Conservation (phyloP, 2,329 filamentous ascomycete genomes). For the Aspergillus quadrilineatus region DNA sequence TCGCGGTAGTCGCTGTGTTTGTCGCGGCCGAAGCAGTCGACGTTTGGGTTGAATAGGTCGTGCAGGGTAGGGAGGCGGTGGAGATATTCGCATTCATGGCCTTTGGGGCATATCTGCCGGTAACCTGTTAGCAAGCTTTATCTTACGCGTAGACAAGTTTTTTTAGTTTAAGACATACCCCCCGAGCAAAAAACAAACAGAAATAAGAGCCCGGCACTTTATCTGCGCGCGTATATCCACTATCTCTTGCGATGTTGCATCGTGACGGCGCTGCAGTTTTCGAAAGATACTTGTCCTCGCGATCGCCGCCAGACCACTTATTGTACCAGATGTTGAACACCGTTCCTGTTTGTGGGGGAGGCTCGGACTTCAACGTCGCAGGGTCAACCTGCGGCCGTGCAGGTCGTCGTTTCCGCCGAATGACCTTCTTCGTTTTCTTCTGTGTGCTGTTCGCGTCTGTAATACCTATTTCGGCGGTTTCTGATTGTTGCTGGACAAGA, state of each 20-base stretch:
- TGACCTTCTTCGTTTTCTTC: constrained; percentile 83
- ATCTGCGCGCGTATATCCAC: constrained; percentile 76
- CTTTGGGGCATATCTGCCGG: constrained; percentile 60
- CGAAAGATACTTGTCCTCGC: constrained; percentile 84
- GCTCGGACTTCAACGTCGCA: constrained; percentile 75
- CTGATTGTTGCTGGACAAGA: constrained; percentile 10
- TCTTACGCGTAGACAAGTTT: neutral
- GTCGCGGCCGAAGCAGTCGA: constrained; percentile 93
- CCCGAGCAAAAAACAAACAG: constrained; percentile 77
- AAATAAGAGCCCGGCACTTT: constrained; percentile 79
- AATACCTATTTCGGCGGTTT: constrained; percentile 19
- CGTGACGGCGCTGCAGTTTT: constrained; percentile 79
- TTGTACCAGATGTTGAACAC: constrained; percentile 99
- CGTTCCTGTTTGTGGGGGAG: constrained; percentile 87
- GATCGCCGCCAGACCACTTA: constrained; percentile 94
- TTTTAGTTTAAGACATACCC: constrained; percentile 49
- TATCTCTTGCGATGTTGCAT: constrained; percentile 80
- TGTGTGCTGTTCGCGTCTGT: constrained; percentile 25
- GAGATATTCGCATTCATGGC: constrained; percentile 89
- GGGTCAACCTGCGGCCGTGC: constrained; percentile 90
- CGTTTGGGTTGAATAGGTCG: constrained; percentile 88
- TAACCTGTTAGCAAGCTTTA: neutral
- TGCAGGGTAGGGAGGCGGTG: constrained; percentile 83
- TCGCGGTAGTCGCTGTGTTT: constrained; percentile 92
- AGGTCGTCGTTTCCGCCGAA: constrained; percentile 84